phyloP scores from a whole-genome alignment of 257 asterid species.

The Gentiana macrophylla region DNA sequence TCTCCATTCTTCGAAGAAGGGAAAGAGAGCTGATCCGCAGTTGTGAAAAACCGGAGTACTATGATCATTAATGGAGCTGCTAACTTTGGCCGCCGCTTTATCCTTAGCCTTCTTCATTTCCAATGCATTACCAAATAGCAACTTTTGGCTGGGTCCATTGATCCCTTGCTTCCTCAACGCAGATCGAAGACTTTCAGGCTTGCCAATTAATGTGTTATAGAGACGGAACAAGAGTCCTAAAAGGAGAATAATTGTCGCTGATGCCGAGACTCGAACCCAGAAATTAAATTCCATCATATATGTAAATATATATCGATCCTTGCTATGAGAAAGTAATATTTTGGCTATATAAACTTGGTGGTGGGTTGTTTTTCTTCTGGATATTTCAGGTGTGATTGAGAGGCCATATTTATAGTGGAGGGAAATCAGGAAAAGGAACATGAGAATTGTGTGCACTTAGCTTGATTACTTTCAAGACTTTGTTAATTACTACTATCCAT shows the following conservation, averaged over 20 bases:
- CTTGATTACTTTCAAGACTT: too few relatives aligned
- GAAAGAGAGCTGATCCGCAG: constrained; percentile 32
- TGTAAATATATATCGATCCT: too few relatives aligned
- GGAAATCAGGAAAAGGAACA: too few relatives aligned
- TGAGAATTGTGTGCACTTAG: too few relatives aligned
- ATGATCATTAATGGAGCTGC: not conserved
- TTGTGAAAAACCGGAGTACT: constrained; percentile 24
- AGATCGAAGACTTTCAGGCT: constrained; percentile 33
- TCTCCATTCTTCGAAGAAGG: constrained; percentile 38
- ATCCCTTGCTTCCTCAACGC: constrained; percentile 36
- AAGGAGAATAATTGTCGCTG: constrained; percentile 12
- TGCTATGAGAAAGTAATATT: too few relatives aligned
- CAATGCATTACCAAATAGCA: constrained; percentile 32
- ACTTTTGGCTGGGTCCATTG: constrained; percentile 33
- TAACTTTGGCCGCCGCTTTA: constrained; percentile 7
- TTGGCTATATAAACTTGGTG: too few relatives aligned
- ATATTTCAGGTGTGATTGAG: too few relatives aligned
- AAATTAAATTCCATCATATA: constrained; percentile 9
- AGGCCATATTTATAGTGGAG: too few relatives aligned
- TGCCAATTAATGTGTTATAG: constrained; percentile 24
- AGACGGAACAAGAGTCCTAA: constrained; percentile 19
- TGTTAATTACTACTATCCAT: too few relatives aligned
- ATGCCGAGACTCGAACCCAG: constrained; percentile 4
- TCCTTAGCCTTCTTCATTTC: constrained; percentile 26
- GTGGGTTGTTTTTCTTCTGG: too few relatives aligned